phyloP scores from a whole-genome alignment of 345 rosid genomes.

The Brassica rapa region DNA sequence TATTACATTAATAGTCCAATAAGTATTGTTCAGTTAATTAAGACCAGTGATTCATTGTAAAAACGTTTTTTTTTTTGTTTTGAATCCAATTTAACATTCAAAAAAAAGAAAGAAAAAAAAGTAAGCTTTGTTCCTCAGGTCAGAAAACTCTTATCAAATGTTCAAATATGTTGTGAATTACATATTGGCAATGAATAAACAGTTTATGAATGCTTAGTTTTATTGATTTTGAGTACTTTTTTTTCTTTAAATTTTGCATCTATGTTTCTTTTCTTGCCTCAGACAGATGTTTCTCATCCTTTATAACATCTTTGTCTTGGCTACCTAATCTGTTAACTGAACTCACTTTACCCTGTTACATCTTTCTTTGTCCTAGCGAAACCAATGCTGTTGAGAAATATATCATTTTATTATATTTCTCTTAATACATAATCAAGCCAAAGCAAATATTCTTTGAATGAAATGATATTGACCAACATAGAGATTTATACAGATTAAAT shows the following conservation, averaged over 20 bases:
- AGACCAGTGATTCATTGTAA: conserved; percentile 19
- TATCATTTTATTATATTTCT: conserved; percentile 30
- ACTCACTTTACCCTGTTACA: background rate
- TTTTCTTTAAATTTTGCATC: background rate
- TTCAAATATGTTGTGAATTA: background rate
- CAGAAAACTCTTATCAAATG: background rate
- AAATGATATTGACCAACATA: conserved; percentile 22
- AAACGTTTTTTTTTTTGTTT: too few relatives aligned
- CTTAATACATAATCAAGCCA: conserved; percentile 12
- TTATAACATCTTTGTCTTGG: background rate
- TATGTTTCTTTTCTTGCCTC: background rate
- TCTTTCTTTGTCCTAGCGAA: background rate
- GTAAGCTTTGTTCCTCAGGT: conserved; percentile 1
- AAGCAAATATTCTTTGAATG: conserved; percentile 17
- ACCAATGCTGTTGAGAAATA: conserved; percentile 19
- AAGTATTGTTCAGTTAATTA: conserved; percentile 38
- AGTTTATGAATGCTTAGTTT: background rate
- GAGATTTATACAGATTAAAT: conserved; percentile 24
- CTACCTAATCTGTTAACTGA: background rate
- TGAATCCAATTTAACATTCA: too few relatives aligned
- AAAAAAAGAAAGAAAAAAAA: background rate
- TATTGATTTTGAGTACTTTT: background rate
- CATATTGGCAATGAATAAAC: conserved; percentile 1
- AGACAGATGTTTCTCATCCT: background rate
- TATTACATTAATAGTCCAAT: background rate